Evolutionary conservation across 2,329 filamentous ascomycete species (phyloP), one percentile per base, ranked within the genome.

Genomic region (Paecilomyces sp.): DNA sequence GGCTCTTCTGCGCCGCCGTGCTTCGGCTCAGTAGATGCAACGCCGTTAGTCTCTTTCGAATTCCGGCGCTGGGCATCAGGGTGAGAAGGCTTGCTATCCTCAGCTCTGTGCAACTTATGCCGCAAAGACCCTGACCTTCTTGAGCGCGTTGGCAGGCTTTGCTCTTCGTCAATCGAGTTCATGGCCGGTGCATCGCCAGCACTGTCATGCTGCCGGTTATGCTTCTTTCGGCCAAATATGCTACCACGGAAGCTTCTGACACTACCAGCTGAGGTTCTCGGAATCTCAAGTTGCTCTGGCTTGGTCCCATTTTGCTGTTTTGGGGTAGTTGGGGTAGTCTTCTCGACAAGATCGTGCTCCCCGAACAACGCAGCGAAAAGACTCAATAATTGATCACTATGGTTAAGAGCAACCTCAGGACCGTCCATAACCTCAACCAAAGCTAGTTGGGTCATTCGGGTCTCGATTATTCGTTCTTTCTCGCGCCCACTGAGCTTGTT

Each of bases 391-490:
- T 97, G 92, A 64, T 91, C 86, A 70, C 90, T 92, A 61, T 89
- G 88, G 70, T 96, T 96, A 56, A 97, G 90, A 18, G 94, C 93
- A 59, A 88, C 85, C 60, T 91, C 88, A 0, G 92, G 86, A 0
- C 92, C 92, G 70, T 97, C 92, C 3, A 91, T 78, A 15, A 94
- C 78, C 74, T 97, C 93, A 3, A 94, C 76, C 22, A 99, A 82
- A 3, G 89, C 84, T 61, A 99, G 80, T 69, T 97, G 92, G 11
- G 93, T 97, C 85, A 97, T 96, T 74, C 96, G 96, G 62, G 97
- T 87, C 73, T 97, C 90, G n/a, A 99, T 77, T 51, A 99, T 88
- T 55, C 85, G 85, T 72, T 92, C 90, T 70, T 92, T 95, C 70
- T 97, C 92, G 28, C 86, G 85, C 60, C 87, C 85, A 63, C 91